Base-by-base conservation (phyloP, 1,284 basidiomycete genomes). In the Apiotrichum sp. region DNA sequence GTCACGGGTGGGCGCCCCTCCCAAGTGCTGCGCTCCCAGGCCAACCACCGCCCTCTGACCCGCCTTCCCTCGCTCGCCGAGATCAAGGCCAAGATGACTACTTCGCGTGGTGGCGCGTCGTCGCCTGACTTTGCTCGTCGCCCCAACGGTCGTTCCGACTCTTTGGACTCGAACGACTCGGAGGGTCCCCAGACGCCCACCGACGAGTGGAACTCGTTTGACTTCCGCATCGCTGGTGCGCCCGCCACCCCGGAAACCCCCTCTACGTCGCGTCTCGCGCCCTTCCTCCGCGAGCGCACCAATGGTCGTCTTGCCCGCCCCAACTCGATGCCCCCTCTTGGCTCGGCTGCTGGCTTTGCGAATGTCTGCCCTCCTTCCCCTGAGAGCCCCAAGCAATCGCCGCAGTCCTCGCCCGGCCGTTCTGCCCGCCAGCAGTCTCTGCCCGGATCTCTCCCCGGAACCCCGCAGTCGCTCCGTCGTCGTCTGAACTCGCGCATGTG, bases 61-160 rank as follows among this genome's bases (percentile, higher is more conserved):
- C 64, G 63, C 16, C 63, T 74, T n/a, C 72, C 72, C 2, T 67
- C 64, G 43, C 62, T 74, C 5, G 67, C 67, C 40, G 67, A 74
- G 65, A 73, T 74, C 40, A 70, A 74, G 53, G 69, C 69, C 29
- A 68, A 69, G 63, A 64, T 74, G 58, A 48, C 47, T 4, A 48
- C 3, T 34, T n/a, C 33, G 9, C 7, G 7, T 13, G 32, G 31
- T 10, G 31, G 46, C 35, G 13, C 52, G 50, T 47, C 48, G 39
- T 33, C 47, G 14, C 34, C 33, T 7, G 46, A 39, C 33, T 11
- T 31, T n/a, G 13, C 9, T 5, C 16, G 45, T 35, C 39, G 44
- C 13, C 33, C 32, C 31, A 51, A 56, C n/a, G 29, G 38, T 3
- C 57, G 61, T 41, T 55, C 53, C 53, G 54, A 62, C 47, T 59